Evolutionary conservation across 164 flowering plant genomes (phyloP), one percentile per base, ranked within the genome.

Genomic region (Piper longum): DNA sequence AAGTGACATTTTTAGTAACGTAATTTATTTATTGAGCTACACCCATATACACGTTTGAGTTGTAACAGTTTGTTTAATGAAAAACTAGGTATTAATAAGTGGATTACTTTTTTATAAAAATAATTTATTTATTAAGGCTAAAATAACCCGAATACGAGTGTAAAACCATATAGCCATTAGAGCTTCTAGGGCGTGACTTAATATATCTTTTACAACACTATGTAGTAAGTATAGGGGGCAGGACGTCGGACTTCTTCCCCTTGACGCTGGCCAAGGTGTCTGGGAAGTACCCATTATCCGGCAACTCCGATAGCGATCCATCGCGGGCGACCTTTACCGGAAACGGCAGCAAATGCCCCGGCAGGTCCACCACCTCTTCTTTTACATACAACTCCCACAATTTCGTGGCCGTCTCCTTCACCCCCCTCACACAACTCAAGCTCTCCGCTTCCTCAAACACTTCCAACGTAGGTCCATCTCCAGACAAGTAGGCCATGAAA

Each of bases 331-430:
- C 82, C 11, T 16, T 73, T 12, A 89, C 66, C 4, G 97, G 98
- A 68, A 86, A 93, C 39, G 67, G 74, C 17, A 89, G 86, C 4
- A 93, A 75, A 74, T 93, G 98, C 6, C 95, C 88, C 74, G 74
- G 77, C 98, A 88, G 89, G 82, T 89, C 97, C n/a, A 75, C 74
- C 16, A 85, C 69, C 41, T 85, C 85, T 52, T 85, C 81, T 43
- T 72, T 76, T 36, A 75, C 74, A 71, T 81, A 88, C 4, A 76
- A 66, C 39, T 51, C 62, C 97, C 97, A 89, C 96, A 82, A 84
- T 39, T 73, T 44, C 48, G 88, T 85, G 44, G 90, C 97, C 16
- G 83, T 76, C 4, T 60, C 62, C 17, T 76, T 63, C 36, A 89
- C 60, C 57, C 43, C 77, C 54, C 64, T 56, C 61, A 83, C 88